Evolutionary conservation across 345 rosid genomes (phyloP).

Genomic region (Salix udensis): DNA sequence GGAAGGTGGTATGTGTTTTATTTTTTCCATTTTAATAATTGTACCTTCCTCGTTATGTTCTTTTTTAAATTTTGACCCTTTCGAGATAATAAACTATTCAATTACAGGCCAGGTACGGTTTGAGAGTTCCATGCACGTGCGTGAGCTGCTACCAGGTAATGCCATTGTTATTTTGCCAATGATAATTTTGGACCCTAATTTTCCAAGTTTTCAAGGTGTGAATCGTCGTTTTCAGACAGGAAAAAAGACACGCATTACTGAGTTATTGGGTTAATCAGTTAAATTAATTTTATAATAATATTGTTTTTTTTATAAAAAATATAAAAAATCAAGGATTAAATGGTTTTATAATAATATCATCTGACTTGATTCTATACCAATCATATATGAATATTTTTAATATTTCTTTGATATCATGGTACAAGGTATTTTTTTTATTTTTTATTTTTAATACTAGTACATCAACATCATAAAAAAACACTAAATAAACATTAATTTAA

Average conservation of each 20-base stretch:
- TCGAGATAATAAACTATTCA: neutral
- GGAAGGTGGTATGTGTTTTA: constrained; percentile 24
- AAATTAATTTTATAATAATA: no score
- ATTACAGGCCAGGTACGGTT: neutral
- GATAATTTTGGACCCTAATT: neutral
- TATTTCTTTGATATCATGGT: no score
- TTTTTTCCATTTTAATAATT: neutral
- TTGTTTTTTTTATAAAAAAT: no score
- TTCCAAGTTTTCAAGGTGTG: neutral
- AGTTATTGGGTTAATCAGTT: no score
- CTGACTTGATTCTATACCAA: neutral
- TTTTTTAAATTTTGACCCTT: constrained; percentile 4
- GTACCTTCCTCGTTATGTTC: neutral
- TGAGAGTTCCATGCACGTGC: constrained; percentile 16
- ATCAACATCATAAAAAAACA: neutral
- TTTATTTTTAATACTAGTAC: no score
- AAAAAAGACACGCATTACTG: no score
- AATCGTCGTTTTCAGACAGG: no score
- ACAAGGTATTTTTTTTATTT: no score
- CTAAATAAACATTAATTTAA: neutral
- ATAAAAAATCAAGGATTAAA: no score
- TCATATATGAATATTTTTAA: neutral
- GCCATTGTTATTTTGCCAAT: neutral
- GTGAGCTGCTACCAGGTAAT: neutral
- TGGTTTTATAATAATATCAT: neutral